Evolutionary conservation across 345 rosid species (phyloP).

Genomic region (Populus nigra): DNA sequence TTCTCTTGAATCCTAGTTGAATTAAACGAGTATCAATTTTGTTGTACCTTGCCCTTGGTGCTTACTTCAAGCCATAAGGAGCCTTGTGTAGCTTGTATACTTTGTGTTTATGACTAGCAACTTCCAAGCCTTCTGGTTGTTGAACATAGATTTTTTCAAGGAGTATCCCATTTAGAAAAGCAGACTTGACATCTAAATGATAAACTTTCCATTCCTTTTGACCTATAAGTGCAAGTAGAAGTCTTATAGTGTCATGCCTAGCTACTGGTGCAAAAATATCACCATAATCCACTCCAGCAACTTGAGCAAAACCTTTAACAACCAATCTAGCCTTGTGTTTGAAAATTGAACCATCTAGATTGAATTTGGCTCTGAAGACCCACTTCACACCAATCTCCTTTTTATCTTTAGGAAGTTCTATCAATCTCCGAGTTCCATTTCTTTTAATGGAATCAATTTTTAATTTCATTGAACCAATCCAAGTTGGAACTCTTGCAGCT

Average conservation of each 20-base stretch:
- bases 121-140: not conserved
- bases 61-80: no score
- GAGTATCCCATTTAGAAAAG: not conserved
- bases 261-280: no score
- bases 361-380: not conserved
- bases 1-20: no score
- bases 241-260: no score
- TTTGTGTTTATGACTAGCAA: not conserved
- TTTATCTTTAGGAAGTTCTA: not conserved
- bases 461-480: no score
- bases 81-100: no score
- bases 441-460: not conserved
- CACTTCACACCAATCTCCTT: slow-evolving; percentile 1
- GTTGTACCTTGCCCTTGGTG: no score
- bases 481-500: not conserved
- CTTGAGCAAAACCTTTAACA: no score
- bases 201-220: not conserved
- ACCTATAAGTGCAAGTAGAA: not conserved
- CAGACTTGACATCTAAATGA: not conserved
- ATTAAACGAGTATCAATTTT: no score
- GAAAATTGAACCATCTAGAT: not conserved
- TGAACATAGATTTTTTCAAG: not conserved
- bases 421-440: not conserved
- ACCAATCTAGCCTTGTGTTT: not conserved
- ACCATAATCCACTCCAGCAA: no score